phyloP scores from a whole-genome alignment of 495 filamentous ascomycete genomes.

The Endocarpon pusillum region DNA sequence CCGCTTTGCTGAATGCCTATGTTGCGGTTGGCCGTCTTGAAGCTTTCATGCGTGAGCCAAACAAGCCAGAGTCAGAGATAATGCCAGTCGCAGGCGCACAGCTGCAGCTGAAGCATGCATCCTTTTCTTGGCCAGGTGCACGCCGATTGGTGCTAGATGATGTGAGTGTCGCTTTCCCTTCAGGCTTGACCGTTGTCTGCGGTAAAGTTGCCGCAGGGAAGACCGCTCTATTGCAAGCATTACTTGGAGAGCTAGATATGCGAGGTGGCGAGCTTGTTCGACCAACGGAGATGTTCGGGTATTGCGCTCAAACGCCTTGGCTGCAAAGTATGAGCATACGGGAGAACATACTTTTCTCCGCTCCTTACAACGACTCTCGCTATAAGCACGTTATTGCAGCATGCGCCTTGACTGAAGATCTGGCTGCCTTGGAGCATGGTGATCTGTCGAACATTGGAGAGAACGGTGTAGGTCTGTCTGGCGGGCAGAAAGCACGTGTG shows the following conservation, averaged over 20 bases:
- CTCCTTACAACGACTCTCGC: conserved; percentile 44
- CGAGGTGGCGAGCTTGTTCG: conserved; percentile 36
- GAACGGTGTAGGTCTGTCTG: conserved; percentile 51
- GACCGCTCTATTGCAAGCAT: conserved; percentile 58
- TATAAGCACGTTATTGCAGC: conserved; percentile 44
- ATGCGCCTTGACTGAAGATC: conserved; percentile 46
- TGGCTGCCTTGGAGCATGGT: conserved; percentile 44
- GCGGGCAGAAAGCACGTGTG: conserved; percentile 53
- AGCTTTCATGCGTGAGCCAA: conserved; percentile 66
- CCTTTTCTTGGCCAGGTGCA: conserved; percentile 62
- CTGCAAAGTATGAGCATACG: conserved; percentile 80
- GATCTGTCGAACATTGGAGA: conserved; percentile 56
- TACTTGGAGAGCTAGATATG: conserved; percentile 64
- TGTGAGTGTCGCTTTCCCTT: conserved; percentile 40
- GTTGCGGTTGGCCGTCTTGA: conserved; percentile 67
- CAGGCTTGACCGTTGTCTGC: conserved; percentile 47
- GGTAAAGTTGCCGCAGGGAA: conserved; percentile 72
- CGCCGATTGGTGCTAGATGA: conserved; percentile 40
- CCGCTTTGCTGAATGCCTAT: conserved; percentile 52
- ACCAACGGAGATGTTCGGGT: conserved; percentile 55
- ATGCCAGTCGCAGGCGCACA: conserved; percentile 15
- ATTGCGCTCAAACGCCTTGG: conserved; percentile 79
- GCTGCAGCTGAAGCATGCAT: conserved; percentile 41
- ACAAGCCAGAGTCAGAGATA: conserved; percentile 37
- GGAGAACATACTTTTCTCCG: conserved; percentile 68